These are phyloP conservation scores for Zoysia japonica DNA, from an alignment of 176 grass and related monocot genomes.

Conservation along the genomic window DNA sequence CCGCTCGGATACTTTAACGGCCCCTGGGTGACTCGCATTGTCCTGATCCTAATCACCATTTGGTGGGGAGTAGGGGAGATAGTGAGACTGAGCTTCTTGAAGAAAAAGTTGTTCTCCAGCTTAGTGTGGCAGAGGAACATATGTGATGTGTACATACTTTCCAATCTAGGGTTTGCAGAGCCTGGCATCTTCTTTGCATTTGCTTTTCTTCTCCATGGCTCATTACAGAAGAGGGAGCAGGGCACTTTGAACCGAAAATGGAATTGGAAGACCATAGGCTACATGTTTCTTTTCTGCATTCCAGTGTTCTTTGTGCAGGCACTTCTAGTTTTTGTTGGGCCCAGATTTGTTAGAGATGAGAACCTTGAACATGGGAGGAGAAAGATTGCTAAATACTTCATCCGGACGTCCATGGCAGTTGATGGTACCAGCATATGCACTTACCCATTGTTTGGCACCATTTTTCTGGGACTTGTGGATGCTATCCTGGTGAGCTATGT, in stretches of 20 bases:
- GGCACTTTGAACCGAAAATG: conserved; percentile 72
- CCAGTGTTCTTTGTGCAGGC: conserved; percentile 68
- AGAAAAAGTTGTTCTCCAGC: conserved; percentile 64
- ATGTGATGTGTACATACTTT: conserved; percentile 85
- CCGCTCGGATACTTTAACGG: conserved; percentile 87
- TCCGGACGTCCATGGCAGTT: conserved; percentile 47
- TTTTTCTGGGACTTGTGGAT: conserved; percentile 74
- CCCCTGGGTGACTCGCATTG: conserved; percentile 78
- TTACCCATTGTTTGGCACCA: conserved; percentile 84
- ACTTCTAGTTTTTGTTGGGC: conserved; percentile 63
- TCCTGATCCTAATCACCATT: conserved; percentile 73
- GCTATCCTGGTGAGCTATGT: conserved; percentile 79
- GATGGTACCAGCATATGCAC: conserved; percentile 62
- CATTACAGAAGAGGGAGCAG: conserved; percentile 71
- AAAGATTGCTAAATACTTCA: conserved; percentile 67
- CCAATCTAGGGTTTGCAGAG: conserved; percentile 95
- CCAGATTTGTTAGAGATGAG: conserved; percentile 60
- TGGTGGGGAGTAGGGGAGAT: conserved; percentile 84
- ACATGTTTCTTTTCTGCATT: conserved; percentile 73
- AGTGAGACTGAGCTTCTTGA: conserved; percentile 72
- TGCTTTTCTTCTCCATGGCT: conserved; percentile 74
- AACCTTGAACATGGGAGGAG: conserved; percentile 46
- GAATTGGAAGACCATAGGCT: conserved; percentile 79
- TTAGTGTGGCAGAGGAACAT: conserved; percentile 60
- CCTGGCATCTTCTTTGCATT: conserved; percentile 83